These are phyloP conservation scores for Lagerstroemia fauriei DNA, from an alignment of 441 rosid genomes.

Conservation along the genomic window DNA sequence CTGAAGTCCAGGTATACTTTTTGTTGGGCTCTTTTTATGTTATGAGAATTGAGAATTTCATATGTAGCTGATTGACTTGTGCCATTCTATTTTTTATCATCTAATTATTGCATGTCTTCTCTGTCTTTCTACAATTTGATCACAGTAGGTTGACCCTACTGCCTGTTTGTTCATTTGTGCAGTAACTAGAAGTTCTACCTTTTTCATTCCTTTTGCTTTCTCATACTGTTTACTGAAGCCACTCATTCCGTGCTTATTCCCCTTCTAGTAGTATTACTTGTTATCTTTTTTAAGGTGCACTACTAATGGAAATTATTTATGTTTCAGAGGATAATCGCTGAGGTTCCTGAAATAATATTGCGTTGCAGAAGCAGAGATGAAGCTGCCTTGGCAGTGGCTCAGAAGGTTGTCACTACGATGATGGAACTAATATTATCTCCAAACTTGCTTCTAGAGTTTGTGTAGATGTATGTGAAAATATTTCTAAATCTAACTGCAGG, in stretches of 20 bases:
- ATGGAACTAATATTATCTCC: background rate
- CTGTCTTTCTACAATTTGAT: background rate
- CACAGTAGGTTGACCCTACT: background rate
- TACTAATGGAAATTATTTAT: slow-evolving; percentile 1
- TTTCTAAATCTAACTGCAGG: slow-evolving; percentile 42
- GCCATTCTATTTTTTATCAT: background rate
- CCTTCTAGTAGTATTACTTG: background rate
- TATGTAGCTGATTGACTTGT: background rate
- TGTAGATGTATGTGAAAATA: slow-evolving; percentile 5
- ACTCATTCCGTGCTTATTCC: background rate
- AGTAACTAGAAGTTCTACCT: background rate
- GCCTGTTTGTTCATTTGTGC: background rate
- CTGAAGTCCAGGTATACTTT: slow-evolving; percentile 78
- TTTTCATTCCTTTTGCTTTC: background rate
- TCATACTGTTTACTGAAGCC: background rate
- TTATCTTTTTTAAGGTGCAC: background rate
- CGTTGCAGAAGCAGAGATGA: slow-evolving; percentile 94
- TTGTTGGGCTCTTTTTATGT: background rate
- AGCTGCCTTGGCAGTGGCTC: slow-evolving; percentile 96
- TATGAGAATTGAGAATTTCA: background rate
- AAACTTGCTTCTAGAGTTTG: background rate
- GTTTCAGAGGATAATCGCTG: slow-evolving; percentile 71
- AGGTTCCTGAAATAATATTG: slow-evolving; percentile 93
- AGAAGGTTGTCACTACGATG: slow-evolving; percentile 50
- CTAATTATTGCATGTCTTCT: background rate